Percentiles rank a stretch among this genome's conserved stretches.
phyloP scores from a whole-genome alignment of 2,329 filamentous ascomycete species.

The Alternaria atra region DNA sequence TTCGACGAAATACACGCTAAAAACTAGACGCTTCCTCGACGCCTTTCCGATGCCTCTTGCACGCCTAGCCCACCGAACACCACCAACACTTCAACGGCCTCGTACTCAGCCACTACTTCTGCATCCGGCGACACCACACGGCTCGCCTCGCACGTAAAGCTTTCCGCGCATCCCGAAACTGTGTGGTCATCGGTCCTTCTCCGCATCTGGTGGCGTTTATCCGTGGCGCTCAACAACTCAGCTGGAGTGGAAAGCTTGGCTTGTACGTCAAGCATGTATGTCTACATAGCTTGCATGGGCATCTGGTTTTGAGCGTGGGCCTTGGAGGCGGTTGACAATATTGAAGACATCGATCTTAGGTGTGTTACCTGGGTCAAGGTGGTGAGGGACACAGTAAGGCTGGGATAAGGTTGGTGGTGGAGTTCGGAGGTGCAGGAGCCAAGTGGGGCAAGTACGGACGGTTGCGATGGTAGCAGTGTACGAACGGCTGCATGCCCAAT shows the following conservation, averaged over 20 bases:
- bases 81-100: background rate
- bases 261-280: background rate
- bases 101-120: background rate
- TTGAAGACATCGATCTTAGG: background rate
- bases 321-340: background rate
- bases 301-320: background rate
- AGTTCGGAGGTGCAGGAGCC: background rate
- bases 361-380: background rate
- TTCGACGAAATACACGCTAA: too few species aligned
- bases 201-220: background rate
- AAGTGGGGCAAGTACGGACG: background rate
- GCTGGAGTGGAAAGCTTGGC: slow-evolving; percentile 8
- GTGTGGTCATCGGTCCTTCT: background rate
- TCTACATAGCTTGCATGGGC: background rate
- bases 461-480: background rate
- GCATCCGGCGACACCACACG: background rate
- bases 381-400: background rate
- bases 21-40: background rate
- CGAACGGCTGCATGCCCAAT: background rate
- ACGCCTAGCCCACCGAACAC: background rate
- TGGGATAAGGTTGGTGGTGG: background rate
- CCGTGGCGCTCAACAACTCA: slow-evolving; percentile 8
- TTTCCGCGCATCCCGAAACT: background rate
- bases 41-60: background rate
- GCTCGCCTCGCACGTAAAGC: background rate